Conservation (phyloP, 2,329 filamentous ascomycete genomes). For the Colletotrichum tabaci region DNA sequence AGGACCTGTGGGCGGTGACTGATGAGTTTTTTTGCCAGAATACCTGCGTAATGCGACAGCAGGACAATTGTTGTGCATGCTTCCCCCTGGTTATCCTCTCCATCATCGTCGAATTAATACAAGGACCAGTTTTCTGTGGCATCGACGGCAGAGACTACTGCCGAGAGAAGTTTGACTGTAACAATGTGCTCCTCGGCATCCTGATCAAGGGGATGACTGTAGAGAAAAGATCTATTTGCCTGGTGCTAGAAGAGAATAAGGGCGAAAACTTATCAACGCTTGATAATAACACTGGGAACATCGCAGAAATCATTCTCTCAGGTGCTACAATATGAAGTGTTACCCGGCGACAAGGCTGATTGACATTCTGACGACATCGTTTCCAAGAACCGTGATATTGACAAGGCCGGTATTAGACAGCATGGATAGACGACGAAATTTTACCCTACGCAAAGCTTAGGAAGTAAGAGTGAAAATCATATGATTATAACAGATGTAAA, state of each 20-base stretch:
- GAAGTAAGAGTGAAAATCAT: too few relatives aligned
- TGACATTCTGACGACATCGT: accelerated
- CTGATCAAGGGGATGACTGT: background rate
- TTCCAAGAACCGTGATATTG: background rate
- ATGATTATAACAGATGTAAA: background rate
- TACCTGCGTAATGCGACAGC: too few relatives aligned
- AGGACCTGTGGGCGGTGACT: too few relatives aligned
- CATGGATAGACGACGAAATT: background rate
- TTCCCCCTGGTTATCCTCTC: too few relatives aligned
- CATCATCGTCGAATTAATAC: background rate
- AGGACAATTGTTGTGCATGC: too few relatives aligned
- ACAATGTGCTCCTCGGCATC: conserved; percentile 25
- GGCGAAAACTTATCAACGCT: background rate
- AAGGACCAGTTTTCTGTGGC: background rate
- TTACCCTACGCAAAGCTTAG: too few relatives aligned
- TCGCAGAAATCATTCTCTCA: background rate
- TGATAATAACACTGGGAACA: background rate
- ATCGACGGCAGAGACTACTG: conserved; percentile 1
- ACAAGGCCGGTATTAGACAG: background rate
- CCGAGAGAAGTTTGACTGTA: conserved; percentile 4
- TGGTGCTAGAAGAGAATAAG: background rate
- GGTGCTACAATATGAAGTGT: background rate
- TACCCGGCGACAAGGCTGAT: background rate
- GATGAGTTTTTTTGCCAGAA: background rate
- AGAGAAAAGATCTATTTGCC: background rate